Percentiles rank a stretch among this genome's conserved stretches.
Conservation (phyloP, 352 stramenopile species). For the Phytophthora foliorum region DNA sequence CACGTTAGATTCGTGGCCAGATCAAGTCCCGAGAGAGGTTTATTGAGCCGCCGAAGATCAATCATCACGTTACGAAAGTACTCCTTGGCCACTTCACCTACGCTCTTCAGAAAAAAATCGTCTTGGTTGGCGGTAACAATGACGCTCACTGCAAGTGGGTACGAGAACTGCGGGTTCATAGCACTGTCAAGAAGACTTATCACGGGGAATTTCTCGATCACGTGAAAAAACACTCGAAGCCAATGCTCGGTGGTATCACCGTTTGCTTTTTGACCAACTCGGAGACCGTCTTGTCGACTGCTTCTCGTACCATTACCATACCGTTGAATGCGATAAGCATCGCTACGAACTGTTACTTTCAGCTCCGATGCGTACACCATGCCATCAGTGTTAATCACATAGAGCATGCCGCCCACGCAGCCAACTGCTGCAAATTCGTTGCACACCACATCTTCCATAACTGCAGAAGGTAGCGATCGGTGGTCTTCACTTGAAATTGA, state of each 20-base stretch:
- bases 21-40: constrained; percentile 26
- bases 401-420: constrained; percentile 28
- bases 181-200: constrained; percentile 13
- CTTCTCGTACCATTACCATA: constrained; percentile 16
- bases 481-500: constrained; percentile 48
- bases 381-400: constrained; percentile 29
- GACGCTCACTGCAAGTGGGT: constrained; percentile 9
- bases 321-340: constrained; percentile 60
- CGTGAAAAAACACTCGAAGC: constrained; percentile 43
- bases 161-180: constrained; percentile 2
- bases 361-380: constrained; percentile 27
- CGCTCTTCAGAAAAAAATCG: neutral
- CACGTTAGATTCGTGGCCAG: constrained; percentile 11
- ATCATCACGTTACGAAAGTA: constrained; percentile 30
- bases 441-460: neutral
- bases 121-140: neutral
- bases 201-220: constrained; percentile 60
- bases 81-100: neutral
- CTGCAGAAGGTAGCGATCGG: constrained; percentile 28
- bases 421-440: neutral
- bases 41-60: constrained; percentile 34
- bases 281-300: neutral
- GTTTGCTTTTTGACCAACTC: neutral
- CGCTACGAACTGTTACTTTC: constrained; percentile 53
- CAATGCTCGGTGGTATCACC: constrained; percentile 4